A percentile compares a stretch with the other conserved stretches of the same genome.
Evolutionary conservation across 352 stramenopile genomes (phyloP).

Genomic region (Peronospora destructor): DNA sequence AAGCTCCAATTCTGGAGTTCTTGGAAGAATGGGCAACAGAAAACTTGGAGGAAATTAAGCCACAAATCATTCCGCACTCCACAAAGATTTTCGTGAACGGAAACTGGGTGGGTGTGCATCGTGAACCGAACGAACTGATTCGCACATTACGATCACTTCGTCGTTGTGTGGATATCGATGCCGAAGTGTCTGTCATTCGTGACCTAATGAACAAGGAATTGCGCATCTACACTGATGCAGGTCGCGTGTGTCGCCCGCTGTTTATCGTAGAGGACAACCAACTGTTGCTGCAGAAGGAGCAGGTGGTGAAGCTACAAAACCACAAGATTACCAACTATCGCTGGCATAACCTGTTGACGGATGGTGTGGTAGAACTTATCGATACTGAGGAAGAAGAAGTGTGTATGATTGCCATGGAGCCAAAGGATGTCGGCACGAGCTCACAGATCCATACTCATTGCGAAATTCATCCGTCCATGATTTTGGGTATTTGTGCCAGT

Average conservation of each 20-base stretch:
- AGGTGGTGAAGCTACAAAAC: conserved; percentile 94
- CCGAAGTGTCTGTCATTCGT: conserved; percentile 97
- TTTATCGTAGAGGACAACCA: conserved; percentile 98
- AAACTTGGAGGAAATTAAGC: conserved; percentile 96
- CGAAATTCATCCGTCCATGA: conserved; percentile 99
- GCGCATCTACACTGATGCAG: conserved; percentile 98
- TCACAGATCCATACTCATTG: conserved; percentile 98
- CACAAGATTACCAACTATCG: conserved; percentile 86
- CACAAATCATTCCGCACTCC: conserved; percentile 94
- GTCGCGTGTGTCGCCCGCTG: conserved; percentile 96
- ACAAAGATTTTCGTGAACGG: conserved; percentile 99
- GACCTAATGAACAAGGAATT: conserved; percentile 98
- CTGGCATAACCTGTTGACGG: conserved; percentile 85
- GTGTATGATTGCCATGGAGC: conserved; percentile 99
- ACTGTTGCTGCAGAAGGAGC: conserved; percentile 94
- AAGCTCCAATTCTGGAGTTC: conserved; percentile 96
- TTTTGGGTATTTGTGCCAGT: conserved; percentile 98
- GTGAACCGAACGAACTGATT: conserved; percentile 94
- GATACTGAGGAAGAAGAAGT: conserved; percentile 99
- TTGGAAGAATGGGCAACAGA: conserved; percentile 98
- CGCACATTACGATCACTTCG: conserved; percentile 91
- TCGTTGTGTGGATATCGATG: conserved; percentile 96
- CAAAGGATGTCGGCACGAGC: conserved; percentile 87
- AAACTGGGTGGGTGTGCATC: conserved; percentile 98
- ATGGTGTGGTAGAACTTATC: conserved; percentile 96